Evolutionary conservation across 208 protist species (phyloP).

Genomic region (Acanthamoeba triangularis): DNA sequence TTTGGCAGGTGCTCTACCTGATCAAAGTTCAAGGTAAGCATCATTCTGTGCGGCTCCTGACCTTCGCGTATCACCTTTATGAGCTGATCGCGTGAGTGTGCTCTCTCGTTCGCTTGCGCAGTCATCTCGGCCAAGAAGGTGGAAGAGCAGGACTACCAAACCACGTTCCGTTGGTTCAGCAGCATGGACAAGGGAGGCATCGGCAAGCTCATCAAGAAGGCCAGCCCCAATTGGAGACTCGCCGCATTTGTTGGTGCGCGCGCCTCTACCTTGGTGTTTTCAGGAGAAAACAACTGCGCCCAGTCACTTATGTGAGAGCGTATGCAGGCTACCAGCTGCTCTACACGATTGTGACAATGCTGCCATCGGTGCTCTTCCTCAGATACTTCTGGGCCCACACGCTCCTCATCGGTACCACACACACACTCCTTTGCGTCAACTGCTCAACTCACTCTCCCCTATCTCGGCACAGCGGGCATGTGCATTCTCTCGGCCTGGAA

Average conservation of each 20-base stretch:
- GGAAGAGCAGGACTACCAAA: conserved; percentile 82
- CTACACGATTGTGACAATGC: conserved; percentile 82
- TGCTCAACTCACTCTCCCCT: neutral
- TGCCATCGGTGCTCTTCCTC: conserved; percentile 70
- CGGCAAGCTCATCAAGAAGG: conserved; percentile 78
- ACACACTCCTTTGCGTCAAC: neutral
- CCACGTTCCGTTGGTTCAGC: conserved; percentile 79
- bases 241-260: neutral
- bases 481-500: conserved; percentile 59
- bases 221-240: neutral
- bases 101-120: neutral
- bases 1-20: conserved; percentile 84
- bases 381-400: conserved; percentile 76
- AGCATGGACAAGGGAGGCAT: conserved; percentile 67
- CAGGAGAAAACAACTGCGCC: neutral
- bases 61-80: neutral
- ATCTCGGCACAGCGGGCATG: conserved; percentile 12
- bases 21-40: conserved; percentile 79
- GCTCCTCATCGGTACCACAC: conserved; percentile 14
- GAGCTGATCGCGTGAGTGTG: neutral
- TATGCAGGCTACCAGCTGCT: conserved; percentile 75
- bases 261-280: neutral
- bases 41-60: neutral
- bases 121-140: conserved; percentile 75
- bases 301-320: neutral